Percentiles rank a stretch among this genome's conserved stretches.
phyloP scores from a whole-genome alignment of 495 filamentous ascomycete genomes.

The Lasiosphaeria ovina region DNA sequence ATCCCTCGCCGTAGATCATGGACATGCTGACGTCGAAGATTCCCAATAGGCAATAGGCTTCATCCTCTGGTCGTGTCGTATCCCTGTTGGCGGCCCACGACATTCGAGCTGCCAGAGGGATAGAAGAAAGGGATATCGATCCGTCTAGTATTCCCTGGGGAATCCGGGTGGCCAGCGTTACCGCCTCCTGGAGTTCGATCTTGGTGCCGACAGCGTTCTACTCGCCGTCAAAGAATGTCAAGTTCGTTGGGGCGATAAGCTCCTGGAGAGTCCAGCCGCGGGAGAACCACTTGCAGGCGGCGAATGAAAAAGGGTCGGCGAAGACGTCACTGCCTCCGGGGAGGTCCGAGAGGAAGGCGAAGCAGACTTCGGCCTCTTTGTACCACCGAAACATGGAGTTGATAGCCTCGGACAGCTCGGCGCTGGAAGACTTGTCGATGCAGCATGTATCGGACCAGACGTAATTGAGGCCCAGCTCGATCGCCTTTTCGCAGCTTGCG shows the following conservation, averaged over 20 bases:
- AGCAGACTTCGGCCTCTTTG: constrained; percentile 25
- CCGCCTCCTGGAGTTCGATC: neutral
- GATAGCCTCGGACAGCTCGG: constrained; percentile 40
- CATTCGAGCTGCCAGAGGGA: constrained; percentile 15
- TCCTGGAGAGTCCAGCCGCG: constrained; percentile 43
- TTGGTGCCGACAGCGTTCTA: constrained; percentile 25
- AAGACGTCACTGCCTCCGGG: neutral
- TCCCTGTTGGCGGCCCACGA: constrained; percentile 15
- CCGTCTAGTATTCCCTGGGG: neutral
- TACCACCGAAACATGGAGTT: constrained; percentile 49
- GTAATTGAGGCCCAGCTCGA: constrained; percentile 21
- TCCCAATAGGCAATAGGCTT: constrained; percentile 20
- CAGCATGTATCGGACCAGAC: constrained; percentile 44
- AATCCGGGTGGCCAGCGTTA: constrained; percentile 8
- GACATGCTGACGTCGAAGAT: constrained; percentile 24
- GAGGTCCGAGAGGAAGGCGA: constrained; percentile 26
- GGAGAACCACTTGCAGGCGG: constrained; percentile 29
- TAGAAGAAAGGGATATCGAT: neutral
- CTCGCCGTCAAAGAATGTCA: constrained; percentile 31
- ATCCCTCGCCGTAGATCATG: constrained; percentile 19
- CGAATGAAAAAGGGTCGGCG: neutral
- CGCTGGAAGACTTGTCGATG: constrained; percentile 40
- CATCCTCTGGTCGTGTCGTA: constrained; percentile 16
- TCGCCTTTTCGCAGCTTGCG: constrained; percentile 26
- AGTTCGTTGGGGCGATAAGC: constrained; percentile 29